Evolutionary conservation across 2,329 filamentous ascomycete species (phyloP), one percentile per base, ranked within the genome.

Genomic region (Pseudogymnoascus sp.): DNA sequence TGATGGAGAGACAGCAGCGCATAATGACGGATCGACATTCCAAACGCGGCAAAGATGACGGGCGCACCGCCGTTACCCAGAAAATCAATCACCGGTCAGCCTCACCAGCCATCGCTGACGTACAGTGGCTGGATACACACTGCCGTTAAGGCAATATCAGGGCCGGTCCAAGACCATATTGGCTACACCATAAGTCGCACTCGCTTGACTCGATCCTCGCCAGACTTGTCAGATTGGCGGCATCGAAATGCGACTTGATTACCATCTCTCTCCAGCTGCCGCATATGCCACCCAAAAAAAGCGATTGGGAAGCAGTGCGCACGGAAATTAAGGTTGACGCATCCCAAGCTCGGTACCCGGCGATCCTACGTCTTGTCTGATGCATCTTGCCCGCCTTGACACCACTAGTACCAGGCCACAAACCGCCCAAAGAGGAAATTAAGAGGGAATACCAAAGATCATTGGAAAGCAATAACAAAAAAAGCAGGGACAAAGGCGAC

Each of bases 361-460:
- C 50, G 50, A 33, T 19, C 29, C n/a, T 56, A n/a, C 50, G 16
- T 10, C n/a, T 13, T 16, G 47, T 31, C 19, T 16, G n/a, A 21
- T 56, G 50, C 29, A 13, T 19, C 29, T 19, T 56, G 8, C 26
- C 16, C 26, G 47, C 50, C 26, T 56, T 56, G 50, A 56, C 13
- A 53, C 47, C 47, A 53, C 47, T 53, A 56, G 50, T 1, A 56
- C 19, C 50, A 33, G 33, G 50, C 50, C 50, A 56, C 47, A 29
- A 56, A 33, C n/a, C 50, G 50, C 50, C 50, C 50, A 56, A 56
- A 56, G 29, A 56, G 50, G 50, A 56, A 56, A 56, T 56, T 56
- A 56, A 56, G 50, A 56, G 29, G 50, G 50, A 56, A 56, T 56
- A 21, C 26, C 50, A 33, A 33, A 33, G 26, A 33, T 33, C 50